A percentile compares a stretch with the other conserved stretches of the same genome.
Conservation (phyloP, 1,139 yeast genomes). For the Suhomyces bolitotheri region DNA sequence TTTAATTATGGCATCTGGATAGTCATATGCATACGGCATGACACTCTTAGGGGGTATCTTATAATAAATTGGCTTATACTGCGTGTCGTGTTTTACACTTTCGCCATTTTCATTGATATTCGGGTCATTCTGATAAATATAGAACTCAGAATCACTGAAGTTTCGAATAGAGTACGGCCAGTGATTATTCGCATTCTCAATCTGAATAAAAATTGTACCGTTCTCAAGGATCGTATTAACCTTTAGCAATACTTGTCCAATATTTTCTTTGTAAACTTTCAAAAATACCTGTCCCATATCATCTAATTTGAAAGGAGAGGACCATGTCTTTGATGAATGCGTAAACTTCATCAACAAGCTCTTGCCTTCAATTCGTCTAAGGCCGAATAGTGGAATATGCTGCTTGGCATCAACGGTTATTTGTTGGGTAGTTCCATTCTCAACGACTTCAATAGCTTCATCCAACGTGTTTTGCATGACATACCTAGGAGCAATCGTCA, state of each 20-base stretch:
- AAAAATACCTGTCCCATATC: conserved; percentile 82
- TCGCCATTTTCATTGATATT: conserved; percentile 73
- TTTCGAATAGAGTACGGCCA: conserved; percentile 96
- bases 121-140: conserved; percentile 85
- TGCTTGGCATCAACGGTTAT: conserved; percentile 48
- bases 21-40: conserved; percentile 99
- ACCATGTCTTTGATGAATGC: conserved; percentile 68
- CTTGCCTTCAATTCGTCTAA: conserved; percentile 51
- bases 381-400: conserved; percentile 63
- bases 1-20: conserved; percentile 84
- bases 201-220: conserved; percentile 76
- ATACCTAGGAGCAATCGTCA: conserved; percentile 81
- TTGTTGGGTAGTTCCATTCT: conserved; percentile 60
- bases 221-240: conserved; percentile 75
- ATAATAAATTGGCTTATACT: conserved; percentile 75
- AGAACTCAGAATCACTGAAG: conserved; percentile 81
- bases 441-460: conserved; percentile 61
- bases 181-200: conserved; percentile 67
- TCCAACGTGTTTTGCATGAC: conserved; percentile 64
- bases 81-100: conserved; percentile 43
- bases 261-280: conserved; percentile 61
- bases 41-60: conserved; percentile 85
- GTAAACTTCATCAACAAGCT: conserved; percentile 60
- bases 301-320: conserved; percentile 81
- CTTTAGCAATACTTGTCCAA: conserved; percentile 69